A percentile compares a stretch with the other conserved stretches of the same genome.
Evolutionary conservation across 139 green algal species (phyloP).

Genomic region (Picochlorum sp.): DNA sequence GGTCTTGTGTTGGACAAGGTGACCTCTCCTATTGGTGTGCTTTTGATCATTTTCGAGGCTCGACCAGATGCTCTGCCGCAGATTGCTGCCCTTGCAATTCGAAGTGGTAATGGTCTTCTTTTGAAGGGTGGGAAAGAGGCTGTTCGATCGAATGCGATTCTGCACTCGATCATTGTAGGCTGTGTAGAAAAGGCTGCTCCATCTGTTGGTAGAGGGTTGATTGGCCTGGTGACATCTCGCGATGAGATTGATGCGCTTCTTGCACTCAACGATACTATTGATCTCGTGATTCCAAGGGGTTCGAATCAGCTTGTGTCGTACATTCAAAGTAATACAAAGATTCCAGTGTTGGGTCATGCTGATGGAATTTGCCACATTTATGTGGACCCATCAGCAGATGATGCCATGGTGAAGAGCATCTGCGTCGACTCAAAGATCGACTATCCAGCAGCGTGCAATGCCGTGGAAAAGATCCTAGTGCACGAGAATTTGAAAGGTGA

Average conservation of each 20-base stretch:
- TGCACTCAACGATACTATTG: conserved; percentile 84
- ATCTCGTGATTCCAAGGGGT: conserved; percentile 94
- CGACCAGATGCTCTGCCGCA: conserved; percentile 91
- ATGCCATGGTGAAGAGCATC: conserved; percentile 49
- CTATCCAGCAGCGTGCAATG: conserved; percentile 98
- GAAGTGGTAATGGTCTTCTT: conserved; percentile 71
- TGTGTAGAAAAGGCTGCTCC: conserved; percentile 40
- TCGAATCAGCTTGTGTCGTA: conserved; percentile 76
- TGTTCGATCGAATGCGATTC: conserved; percentile 59
- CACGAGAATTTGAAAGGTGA: conserved; percentile 44
- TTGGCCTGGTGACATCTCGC: conserved; percentile 77
- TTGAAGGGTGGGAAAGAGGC: conserved; percentile 98
- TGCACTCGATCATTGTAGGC: conserved; percentile 73
- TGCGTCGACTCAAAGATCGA: conserved; percentile 87
- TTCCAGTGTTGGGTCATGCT: conserved; percentile 95
- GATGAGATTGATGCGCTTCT: conserved; percentile 91
- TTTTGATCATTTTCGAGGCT: conserved; percentile 99
- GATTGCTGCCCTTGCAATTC: conserved; percentile 81
- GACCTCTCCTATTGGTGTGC: conserved; percentile 87
- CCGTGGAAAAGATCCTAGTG: conserved; percentile 88
- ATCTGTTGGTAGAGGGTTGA: conserved; percentile 59
- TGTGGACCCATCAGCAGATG: conserved; percentile 69
- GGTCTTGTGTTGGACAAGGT: conserved; percentile 88
- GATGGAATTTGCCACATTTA: conserved; percentile 99
- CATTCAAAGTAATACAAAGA: conserved; percentile 89